phyloP scores from a whole-genome alignment of 768 basidiomycete species.

The Gymnopilus dilepis region DNA sequence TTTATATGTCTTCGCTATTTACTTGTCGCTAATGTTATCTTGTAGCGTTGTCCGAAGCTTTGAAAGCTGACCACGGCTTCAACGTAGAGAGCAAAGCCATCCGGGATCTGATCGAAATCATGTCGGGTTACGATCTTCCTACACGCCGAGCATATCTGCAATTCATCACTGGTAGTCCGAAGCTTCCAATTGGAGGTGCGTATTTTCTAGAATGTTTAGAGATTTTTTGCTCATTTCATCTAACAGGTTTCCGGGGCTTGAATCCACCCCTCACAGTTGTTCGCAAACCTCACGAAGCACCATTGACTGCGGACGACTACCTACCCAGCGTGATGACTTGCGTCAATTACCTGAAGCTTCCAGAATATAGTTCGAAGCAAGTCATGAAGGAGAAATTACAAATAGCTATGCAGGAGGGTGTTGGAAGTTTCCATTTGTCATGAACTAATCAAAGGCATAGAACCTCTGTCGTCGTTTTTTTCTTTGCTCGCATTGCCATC shows the following conservation, averaged over 20 bases:
- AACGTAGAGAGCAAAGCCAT: constrained; percentile 94
- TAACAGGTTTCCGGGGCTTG: constrained; percentile 94
- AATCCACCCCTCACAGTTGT: constrained; percentile 96
- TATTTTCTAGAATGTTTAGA: constrained; percentile 13
- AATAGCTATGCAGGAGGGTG: constrained; percentile 90
- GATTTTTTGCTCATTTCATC: neutral
- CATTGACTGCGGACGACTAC: constrained; percentile 91
- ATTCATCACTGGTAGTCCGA: constrained; percentile 97
- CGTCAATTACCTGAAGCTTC: constrained; percentile 94
- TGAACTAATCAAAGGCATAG: constrained; percentile 42
- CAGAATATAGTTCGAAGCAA: constrained; percentile 89
- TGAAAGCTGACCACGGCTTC: constrained; percentile 99
- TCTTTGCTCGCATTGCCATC: constrained; percentile 7
- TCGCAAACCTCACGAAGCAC: constrained; percentile 93
- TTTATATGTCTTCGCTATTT: neutral
- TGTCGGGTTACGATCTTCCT: constrained; percentile 77
- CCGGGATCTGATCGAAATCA: constrained; percentile 83
- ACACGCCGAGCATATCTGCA: constrained; percentile 89
- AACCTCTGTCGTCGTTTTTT: constrained; percentile 14
- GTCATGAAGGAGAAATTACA: constrained; percentile 85
- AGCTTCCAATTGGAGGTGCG: constrained; percentile 93
- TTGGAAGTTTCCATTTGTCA: constrained; percentile 97
- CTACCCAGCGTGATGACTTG: constrained; percentile 99
- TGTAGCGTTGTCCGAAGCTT: constrained; percentile 81
- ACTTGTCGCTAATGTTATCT: constrained; percentile 17